Base-by-base conservation (phyloP, 257 asterid species). In the Primulina eburnea region DNA sequence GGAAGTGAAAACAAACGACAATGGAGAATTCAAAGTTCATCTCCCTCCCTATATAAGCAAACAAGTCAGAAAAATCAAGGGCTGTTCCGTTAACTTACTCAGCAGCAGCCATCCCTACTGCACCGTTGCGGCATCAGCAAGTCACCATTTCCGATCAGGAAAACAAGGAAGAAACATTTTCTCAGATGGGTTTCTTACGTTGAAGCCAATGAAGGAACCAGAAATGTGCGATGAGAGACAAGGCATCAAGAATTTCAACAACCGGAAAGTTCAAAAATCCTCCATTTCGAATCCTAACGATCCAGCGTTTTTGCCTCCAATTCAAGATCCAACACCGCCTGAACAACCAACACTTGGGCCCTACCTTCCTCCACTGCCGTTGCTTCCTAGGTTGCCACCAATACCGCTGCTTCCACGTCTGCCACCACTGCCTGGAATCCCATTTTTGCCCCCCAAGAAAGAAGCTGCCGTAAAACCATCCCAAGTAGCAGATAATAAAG, bases 121-220 rank as follows among this genome's bases (percentile, higher is more conserved):
- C 47, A 78, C 90, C 0, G 77, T 85, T 62, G 92, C 96, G 0
- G 90, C 97, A 5, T 32, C 87, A 0, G 90, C 95, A 20, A 58
- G 72, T 9, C 63, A 88, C 8, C 83, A 73, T 65, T 80, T 86
- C 64, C 87, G 82, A 70, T 78, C 91, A 2, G 85, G 79, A 67
- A 85, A 80, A 53, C 73, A 83, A 11, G 92, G 95, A n/a, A 79
- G 78, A 2, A 91, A 80, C 70, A 77, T 90, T 53, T 88, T 86
- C 82, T 90, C 98, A 1, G 95, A 97, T 10, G 98, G 97, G 17
- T 85, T 87, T 47, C 85, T 92, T 88, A 80, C 98, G 20, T 88
- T 92, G 83, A 85, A 80, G 74, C 96, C 97, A 14, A 73, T 87
- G 57, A 79, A 84, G 29, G 90, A 84, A 43, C 96, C 96, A 8